Evolutionary conservation across 192 early-diverging fungal genomes (phyloP), one percentile per base, ranked within the genome.

Genomic region (Coemansia sp.): DNA sequence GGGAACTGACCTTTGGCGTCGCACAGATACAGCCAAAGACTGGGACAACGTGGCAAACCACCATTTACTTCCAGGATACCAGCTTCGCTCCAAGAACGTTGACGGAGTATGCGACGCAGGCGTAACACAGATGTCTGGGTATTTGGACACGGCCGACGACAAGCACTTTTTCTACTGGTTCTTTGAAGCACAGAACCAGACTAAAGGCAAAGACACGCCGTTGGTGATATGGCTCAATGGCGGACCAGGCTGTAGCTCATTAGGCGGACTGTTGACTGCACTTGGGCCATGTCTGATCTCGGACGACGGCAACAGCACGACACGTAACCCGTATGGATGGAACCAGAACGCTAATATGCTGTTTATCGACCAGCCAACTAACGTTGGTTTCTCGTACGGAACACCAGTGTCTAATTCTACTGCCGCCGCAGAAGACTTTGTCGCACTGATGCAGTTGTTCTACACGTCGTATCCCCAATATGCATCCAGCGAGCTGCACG

Each of bases 161-260:
- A 87, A 89, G 68, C 90, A 94, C 67, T 91, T 92, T 66, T 94
- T 92, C 81, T 94, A 89, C 71, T 94, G 92, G 90, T 97, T 98
- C 82, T 97, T 98, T 73, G 95, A 96, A 73, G 90, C 90, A 10
- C 89, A 90, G 60, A 81, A 83, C 20, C 66, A 90, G 10, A 48
- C 64, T 34, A 24, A 48, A 50, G 40, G 40, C 11, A 44, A 44
- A 5, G 48, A 52, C n/a, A 90, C 94, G 64, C 94, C 94, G 11
- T 66, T 89, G 17, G 71, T 86, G 3, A 63, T 92, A 38, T 90
- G 89, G 85, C 70, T 92, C 15, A 93, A 93, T 42, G 91, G 91
- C 28, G 92, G 92, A 9, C 92, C 92, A 15, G 92, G 92, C 12
- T 92, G 91, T 70, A 85, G 84, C 42, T 91, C 87, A 5, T 64